Base-by-base conservation (phyloP, 2,329 filamentous ascomycete genomes). In the Fusarium torreyae region DNA sequence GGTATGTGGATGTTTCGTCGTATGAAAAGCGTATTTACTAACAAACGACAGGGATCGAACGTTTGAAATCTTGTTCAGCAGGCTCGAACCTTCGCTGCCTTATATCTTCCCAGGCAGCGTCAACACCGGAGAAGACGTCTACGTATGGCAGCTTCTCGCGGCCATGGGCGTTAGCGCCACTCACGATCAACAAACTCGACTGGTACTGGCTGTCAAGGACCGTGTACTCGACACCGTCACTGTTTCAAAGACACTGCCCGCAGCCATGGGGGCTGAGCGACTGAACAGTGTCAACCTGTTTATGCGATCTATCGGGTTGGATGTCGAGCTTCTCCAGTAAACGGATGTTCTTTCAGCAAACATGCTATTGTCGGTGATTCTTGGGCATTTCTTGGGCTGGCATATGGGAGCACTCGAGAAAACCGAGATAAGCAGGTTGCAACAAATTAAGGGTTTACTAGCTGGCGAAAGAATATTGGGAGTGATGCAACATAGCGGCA, bases 241-340 rank as follows among this genome's bases (percentile, higher is more conserved):
- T 31, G 89, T 97, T 53, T 92, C 93, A 75, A 98, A 97, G 86
- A 95, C 93, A 2, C 85, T 99, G 34, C 95, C 96, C 18, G 87
- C 91, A 17, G 92, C 96, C 59, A 93, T 98, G 89, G 91, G 92
- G 14, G 89, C 89, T 63, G 90, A 93, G 77, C 91, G 95, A 63
- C 85, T 97, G 60, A 91, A 92, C 61, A 97, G 97, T 77, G 96
- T 99, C 72, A 99, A 99, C 78, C 83, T 99, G 57, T 99, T 99
- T 80, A 98, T 99, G 94, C 92, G 94, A 76, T 96, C 95, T 57
- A 98, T 99, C 80, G 96, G 96, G n/a, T 86, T 99, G 77, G 96
- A 99, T 83, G 96, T 99, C 51, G 96, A 98, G 74, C 81, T 91
- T 52, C 80, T 89, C 65, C 79, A 81, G 74, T 82, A 77, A 75